Percentiles rank a stretch among this genome's conserved stretches.
Conservation (phyloP, 2,329 filamentous ascomycete species). For the Leptographium wingfieldii region DNA sequence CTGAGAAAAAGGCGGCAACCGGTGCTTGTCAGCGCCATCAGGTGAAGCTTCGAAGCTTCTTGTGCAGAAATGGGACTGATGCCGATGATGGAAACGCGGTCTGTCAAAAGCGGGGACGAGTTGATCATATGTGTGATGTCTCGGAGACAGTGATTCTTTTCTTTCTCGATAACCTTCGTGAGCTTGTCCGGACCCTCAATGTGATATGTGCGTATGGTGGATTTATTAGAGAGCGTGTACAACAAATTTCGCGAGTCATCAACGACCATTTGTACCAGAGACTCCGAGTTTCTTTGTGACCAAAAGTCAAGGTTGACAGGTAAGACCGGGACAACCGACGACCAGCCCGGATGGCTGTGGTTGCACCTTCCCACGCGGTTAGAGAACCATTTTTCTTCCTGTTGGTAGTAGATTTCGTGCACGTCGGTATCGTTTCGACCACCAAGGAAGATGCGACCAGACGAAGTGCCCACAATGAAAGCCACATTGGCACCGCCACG, state of each 20-base stretch:
- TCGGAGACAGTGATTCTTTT: conserved; percentile 45
- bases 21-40: conserved; percentile 82
- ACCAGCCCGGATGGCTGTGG: conserved; percentile 65
- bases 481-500: conserved; percentile 66
- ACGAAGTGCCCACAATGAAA: conserved; percentile 67
- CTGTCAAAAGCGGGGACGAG: conserved; percentile 56
- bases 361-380: conserved; percentile 79
- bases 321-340: conserved; percentile 46
- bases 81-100: conserved; percentile 62
- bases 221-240: conserved; percentile 80
- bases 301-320: conserved; percentile 32
- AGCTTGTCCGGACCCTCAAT: conserved; percentile 56
- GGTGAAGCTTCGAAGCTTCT: conserved; percentile 71
- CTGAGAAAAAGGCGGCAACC: conserved; percentile 89
- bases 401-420: conserved; percentile 90
- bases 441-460: conserved; percentile 87
- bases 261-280: conserved; percentile 66
- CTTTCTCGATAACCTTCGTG: conserved; percentile 53
- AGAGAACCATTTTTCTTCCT: conserved; percentile 94
- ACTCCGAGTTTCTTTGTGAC: conserved; percentile 41
- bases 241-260: conserved; percentile 81
- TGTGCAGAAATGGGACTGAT: conserved; percentile 72
- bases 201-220: conserved; percentile 84
- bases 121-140: conserved; percentile 81
- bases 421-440: conserved; percentile 73